phyloP scores from a whole-genome alignment of 768 basidiomycete genomes.

The Podaxis pistillaris region DNA sequence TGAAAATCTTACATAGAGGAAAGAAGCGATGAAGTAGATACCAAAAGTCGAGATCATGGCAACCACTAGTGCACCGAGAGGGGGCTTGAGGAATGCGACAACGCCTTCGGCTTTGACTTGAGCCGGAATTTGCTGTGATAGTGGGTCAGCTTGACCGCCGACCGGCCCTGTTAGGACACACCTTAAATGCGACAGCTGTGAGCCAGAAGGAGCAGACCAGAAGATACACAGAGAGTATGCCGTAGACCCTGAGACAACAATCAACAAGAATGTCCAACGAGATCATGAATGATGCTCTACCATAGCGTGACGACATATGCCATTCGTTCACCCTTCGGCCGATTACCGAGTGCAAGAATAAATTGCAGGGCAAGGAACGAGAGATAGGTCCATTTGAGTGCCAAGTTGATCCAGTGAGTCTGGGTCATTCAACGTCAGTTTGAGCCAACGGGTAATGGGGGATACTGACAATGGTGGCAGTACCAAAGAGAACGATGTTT shows the following conservation, averaged over 20 bases:
- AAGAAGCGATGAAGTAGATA: slow-evolving; percentile 81
- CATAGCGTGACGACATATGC: slow-evolving; percentile 75
- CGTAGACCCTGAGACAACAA: slow-evolving; percentile 67
- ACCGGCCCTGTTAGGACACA: slow-evolving; percentile 22
- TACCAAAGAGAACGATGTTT: slow-evolving; percentile 68
- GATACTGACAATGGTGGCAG: slow-evolving; percentile 55
- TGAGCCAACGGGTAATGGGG: background rate
- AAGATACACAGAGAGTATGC: slow-evolving; percentile 79
- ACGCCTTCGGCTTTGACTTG: slow-evolving; percentile 53
- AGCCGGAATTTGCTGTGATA: slow-evolving; percentile 44
- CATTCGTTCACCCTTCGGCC: slow-evolving; percentile 84
- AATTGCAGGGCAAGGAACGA: slow-evolving; percentile 78
- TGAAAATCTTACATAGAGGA: slow-evolving; percentile 69
- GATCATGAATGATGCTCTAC: slow-evolving; percentile 65
- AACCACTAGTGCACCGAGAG: slow-evolving; percentile 79
- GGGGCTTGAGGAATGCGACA: slow-evolving; percentile 64
- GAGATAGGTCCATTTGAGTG: slow-evolving; percentile 85
- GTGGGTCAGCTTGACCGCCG: slow-evolving; percentile 20
- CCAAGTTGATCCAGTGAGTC: slow-evolving; percentile 89
- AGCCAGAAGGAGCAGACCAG: slow-evolving; percentile 85
- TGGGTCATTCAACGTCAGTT: slow-evolving; percentile 23
- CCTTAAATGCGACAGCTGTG: slow-evolving; percentile 76
- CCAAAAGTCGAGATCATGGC: slow-evolving; percentile 89
- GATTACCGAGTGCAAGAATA: slow-evolving; percentile 64
- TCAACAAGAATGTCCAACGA: slow-evolving; percentile 4